Percentiles rank a stretch among this genome's conserved stretches.
phyloP scores from a whole-genome alignment of 805 yeast genomes.

The Yarrowia phangngaensis region DNA sequence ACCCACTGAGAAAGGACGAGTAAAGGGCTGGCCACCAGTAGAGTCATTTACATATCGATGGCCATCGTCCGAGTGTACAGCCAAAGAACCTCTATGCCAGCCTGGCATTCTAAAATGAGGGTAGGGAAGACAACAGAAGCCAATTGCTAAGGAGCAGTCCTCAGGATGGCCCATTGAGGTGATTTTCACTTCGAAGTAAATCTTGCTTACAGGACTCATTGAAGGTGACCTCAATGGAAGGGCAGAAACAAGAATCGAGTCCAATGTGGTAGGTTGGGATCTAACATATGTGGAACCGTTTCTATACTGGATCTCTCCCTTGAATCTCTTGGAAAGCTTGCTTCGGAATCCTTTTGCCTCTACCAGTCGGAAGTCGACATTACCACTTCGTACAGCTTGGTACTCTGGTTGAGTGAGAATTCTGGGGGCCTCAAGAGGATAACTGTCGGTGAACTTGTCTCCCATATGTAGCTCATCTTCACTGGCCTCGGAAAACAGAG shows the following conservation, averaged over 20 bases:
- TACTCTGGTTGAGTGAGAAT: constrained; percentile 11
- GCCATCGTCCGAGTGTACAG: constrained; percentile 37
- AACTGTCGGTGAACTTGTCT: constrained; percentile 15
- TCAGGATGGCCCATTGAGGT: constrained; percentile 31
- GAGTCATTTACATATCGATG: constrained; percentile 33
- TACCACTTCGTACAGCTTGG: constrained; percentile 5
- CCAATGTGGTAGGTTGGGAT: constrained; percentile 28
- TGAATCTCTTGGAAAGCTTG: constrained; percentile 28
- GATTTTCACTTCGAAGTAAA: constrained; percentile 34
- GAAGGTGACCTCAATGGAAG: constrained; percentile 30
- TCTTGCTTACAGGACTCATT: constrained; percentile 10
- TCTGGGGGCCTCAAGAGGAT: constrained; percentile 14
- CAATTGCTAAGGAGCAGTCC: constrained; percentile 33
- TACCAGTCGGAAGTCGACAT: constrained; percentile 3
- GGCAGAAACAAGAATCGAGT: constrained; percentile 29
- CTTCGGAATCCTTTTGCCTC: constrained; percentile 21
- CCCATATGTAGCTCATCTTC: constrained; percentile 21
- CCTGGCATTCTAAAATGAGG: constrained; percentile 36
- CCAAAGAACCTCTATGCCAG: constrained; percentile 36
- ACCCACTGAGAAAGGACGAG: constrained; percentile 29
- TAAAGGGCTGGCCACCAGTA: constrained; percentile 32
- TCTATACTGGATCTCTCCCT: constrained; percentile 29
- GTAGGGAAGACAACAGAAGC: constrained; percentile 34
- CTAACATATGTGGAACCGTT: constrained; percentile 30
- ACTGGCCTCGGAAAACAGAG: constrained; percentile 19